These are phyloP conservation scores for Aleurites moluccanus DNA, from an alignment of 441 rosid genomes.

Conservation along the genomic window DNA sequence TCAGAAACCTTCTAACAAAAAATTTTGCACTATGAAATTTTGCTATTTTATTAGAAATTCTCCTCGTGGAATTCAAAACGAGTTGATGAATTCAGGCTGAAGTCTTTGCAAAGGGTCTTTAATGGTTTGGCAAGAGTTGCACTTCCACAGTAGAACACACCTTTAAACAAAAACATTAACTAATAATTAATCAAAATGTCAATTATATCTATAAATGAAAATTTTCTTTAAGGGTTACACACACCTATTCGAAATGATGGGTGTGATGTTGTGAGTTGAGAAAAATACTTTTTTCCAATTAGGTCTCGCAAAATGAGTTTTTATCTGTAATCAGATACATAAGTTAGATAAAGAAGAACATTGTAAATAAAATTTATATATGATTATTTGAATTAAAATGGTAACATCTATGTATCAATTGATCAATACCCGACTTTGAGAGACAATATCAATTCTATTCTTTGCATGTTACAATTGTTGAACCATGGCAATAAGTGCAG, in stretches of 20 bases:
- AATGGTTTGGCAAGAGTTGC: slow-evolving; percentile 62
- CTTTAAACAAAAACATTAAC: slow-evolving; percentile 35
- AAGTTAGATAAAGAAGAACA: too few relatives aligned
- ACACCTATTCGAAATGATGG: slow-evolving; percentile 67
- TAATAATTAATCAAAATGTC: not conserved
- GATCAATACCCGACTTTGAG: slow-evolving; percentile 75
- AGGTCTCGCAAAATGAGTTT: slow-evolving; percentile 92
- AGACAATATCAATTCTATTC: slow-evolving; percentile 89
- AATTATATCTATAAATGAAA: not conserved
- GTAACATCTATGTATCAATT: not conserved
- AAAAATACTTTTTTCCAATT: slow-evolving; percentile 88
- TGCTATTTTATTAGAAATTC: slow-evolving; percentile 51
- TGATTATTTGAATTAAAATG: too few relatives aligned
- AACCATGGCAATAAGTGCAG: slow-evolving; percentile 89
- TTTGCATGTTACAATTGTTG: slow-evolving; percentile 94
- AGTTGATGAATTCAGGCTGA: slow-evolving; percentile 71
- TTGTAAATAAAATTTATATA: too few relatives aligned
- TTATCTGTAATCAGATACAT: slow-evolving; percentile 47
- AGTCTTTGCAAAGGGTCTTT: slow-evolving; percentile 70
- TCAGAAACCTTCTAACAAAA: not conserved
- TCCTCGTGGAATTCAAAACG: slow-evolving; percentile 94
- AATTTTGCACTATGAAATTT: not conserved
- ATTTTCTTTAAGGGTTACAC: not conserved
- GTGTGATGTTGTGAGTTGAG: slow-evolving; percentile 53
- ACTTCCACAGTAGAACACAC: slow-evolving; percentile 97